phyloP scores from a whole-genome alignment of 2,329 filamentous ascomycete genomes.

The Aspergillus calidoustus region DNA sequence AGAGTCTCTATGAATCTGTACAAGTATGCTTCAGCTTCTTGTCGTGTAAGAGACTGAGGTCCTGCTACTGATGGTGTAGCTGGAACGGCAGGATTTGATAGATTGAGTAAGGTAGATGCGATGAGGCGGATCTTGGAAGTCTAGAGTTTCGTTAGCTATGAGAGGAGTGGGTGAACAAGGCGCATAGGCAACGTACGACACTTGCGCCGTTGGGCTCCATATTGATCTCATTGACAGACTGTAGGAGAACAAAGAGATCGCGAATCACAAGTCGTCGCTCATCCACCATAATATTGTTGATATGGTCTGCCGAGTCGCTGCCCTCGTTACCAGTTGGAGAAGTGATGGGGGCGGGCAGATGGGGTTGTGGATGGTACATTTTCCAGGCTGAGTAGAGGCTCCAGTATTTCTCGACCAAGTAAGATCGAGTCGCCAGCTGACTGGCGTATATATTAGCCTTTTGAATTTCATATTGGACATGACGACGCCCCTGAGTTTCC shows the following conservation, averaged over 20 bases:
- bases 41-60: conserved; percentile 36
- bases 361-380: conserved; percentile 28
- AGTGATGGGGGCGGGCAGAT: conserved; percentile 18
- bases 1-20: conserved; percentile 75
- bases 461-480: conserved; percentile 82
- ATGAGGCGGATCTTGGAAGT: conserved; percentile 86
- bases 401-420: conserved; percentile 85
- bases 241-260: conserved; percentile 74
- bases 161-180: not conserved
- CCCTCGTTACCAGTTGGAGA: conserved; percentile 26
- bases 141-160: conserved; percentile 38
- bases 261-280: conserved; percentile 84
- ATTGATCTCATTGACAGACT: conserved; percentile 79
- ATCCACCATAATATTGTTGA: conserved; percentile 68
- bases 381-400: conserved; percentile 70
- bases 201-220: conserved; percentile 74
- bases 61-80: conserved; percentile 28
- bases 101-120: conserved; percentile 75
- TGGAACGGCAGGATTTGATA: conserved; percentile 45
- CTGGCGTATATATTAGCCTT: conserved; percentile 89
- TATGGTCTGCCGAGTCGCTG: conserved; percentile 46
- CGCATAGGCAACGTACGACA: conserved; percentile 57
- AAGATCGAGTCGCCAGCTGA: conserved; percentile 78
- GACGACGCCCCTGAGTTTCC: conserved; percentile 32
- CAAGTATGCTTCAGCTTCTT: conserved; percentile 72